phyloP scores from a whole-genome alignment of 768 basidiomycete species.

The Infundibulicybe gibba region DNA sequence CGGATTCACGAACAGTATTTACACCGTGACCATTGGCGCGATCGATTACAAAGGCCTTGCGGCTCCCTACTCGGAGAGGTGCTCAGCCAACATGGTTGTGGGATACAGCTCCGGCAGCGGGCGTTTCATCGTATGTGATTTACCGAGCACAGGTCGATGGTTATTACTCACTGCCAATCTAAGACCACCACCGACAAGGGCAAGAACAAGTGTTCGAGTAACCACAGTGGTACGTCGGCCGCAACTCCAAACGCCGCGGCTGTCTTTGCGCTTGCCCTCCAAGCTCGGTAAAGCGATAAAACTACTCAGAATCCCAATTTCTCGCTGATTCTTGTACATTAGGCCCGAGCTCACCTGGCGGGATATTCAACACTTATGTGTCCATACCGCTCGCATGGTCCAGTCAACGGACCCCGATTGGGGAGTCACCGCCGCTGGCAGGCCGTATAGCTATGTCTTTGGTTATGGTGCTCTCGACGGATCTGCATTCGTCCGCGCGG shows the following conservation, averaged over 20 bases:
- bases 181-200: slow-evolving; percentile 96
- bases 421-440: slow-evolving; percentile 74
- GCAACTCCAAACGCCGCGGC: slow-evolving; percentile 96
- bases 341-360: slow-evolving; percentile 98
- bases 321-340: slow-evolving; percentile 6
- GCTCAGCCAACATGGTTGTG: slow-evolving; percentile 93
- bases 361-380: slow-evolving; percentile 88
- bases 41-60: slow-evolving; percentile 89
- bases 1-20: slow-evolving; percentile 97
- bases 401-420: slow-evolving; percentile 92
- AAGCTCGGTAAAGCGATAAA: slow-evolving; percentile 66
- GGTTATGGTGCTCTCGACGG: slow-evolving; percentile 91
- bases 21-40: slow-evolving; percentile 93
- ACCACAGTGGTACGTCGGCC: slow-evolving; percentile 96
- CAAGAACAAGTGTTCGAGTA: slow-evolving; percentile 70
- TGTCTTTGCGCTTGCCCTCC: slow-evolving; percentile 84
- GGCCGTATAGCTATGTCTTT: slow-evolving; percentile 81
- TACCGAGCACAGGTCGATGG: not conserved
- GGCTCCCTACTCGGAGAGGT: slow-evolving; percentile 94
- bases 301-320: not conserved
- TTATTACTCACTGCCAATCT: slow-evolving; percentile 8
- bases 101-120: slow-evolving; percentile 94
- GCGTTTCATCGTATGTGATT: slow-evolving; percentile 75
- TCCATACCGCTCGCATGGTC: slow-evolving; percentile 71
- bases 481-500: slow-evolving; percentile 75